Conservation (phyloP, 2,329 filamentous ascomycete species). For the Helicocarpus griseus region DNA sequence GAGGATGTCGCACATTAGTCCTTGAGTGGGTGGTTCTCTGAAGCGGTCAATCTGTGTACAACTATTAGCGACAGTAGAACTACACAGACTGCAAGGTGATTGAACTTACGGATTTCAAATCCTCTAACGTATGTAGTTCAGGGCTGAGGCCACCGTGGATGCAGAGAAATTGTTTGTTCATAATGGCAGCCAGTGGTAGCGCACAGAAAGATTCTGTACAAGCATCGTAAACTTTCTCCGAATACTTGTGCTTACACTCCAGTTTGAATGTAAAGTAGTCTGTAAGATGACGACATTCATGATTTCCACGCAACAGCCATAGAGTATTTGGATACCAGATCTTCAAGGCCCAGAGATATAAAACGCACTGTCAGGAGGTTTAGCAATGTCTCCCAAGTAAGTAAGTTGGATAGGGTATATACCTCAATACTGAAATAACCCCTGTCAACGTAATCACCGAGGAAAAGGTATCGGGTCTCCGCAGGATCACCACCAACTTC, state of each 20-base stretch:
- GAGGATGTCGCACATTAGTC: constrained; percentile 97
- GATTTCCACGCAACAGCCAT: constrained; percentile 94
- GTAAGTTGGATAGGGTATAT: constrained; percentile 13
- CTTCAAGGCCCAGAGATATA: constrained; percentile 96
- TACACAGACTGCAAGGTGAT: not conserved
- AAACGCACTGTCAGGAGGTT: constrained; percentile 56
- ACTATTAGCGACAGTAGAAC: constrained; percentile 17
- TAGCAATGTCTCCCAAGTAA: constrained; percentile 16
- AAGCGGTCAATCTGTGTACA: constrained; percentile 77
- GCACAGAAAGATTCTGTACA: constrained; percentile 98
- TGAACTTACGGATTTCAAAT: constrained; percentile 68
- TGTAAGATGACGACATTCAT: constrained; percentile 96
- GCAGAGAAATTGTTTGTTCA: constrained; percentile 99
- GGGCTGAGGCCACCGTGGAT: constrained; percentile 95
- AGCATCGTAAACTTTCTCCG: constrained; percentile 87
- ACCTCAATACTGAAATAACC: constrained; percentile 98
- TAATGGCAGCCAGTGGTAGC: constrained; percentile 85
- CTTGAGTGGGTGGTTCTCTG: constrained; percentile 92
- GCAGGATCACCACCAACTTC: constrained; percentile 95
- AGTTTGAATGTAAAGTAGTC: constrained; percentile 99
- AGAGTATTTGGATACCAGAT: constrained; percentile 98
- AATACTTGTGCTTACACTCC: constrained; percentile 99
- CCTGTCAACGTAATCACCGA: constrained; percentile 95
- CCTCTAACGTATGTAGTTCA: constrained; percentile 90
- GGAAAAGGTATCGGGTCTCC: constrained; percentile 91